Evolutionary conservation across 164 flowering plant genomes (phyloP).

Genomic region (Protea cynaroides): DNA sequence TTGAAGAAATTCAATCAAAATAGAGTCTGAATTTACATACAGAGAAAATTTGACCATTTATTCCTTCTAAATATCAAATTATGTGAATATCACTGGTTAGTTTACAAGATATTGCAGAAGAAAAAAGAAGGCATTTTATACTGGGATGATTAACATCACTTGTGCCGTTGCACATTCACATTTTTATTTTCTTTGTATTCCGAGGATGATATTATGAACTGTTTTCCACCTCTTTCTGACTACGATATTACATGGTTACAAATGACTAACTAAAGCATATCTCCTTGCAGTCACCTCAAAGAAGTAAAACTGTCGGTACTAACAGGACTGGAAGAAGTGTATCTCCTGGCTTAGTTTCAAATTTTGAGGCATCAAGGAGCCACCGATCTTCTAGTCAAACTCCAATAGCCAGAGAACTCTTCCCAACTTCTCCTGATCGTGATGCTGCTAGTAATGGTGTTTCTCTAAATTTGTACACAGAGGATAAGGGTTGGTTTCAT

Average conservation of each 20-base stretch:
- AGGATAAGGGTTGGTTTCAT: slow-evolving; percentile 2
- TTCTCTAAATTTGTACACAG: slow-evolving; percentile 8
- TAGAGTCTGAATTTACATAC: not conserved
- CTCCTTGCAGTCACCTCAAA: slow-evolving; percentile 28
- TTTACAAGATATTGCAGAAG: not conserved
- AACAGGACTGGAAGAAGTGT: slow-evolving; percentile 28
- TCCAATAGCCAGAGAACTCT: slow-evolving; percentile 31
- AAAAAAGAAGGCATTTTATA: not conserved
- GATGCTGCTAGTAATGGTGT: slow-evolving; percentile 17
- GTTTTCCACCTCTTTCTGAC: not conserved
- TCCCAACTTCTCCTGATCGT: slow-evolving; percentile 22
- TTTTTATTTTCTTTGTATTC: not conserved
- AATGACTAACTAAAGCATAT: not conserved
- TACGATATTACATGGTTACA: not conserved
- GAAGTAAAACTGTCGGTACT: slow-evolving; percentile 27
- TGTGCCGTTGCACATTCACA: not conserved
- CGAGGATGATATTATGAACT: not conserved
- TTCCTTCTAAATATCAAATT: too few relatives aligned
- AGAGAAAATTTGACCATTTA: not conserved
- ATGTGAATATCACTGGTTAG: too few relatives aligned
- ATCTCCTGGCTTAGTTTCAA: slow-evolving; percentile 19
- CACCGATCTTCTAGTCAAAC: slow-evolving; percentile 26
- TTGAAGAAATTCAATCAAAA: too few relatives aligned
- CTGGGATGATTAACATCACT: not conserved
- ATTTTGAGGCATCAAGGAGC: slow-evolving; percentile 15